Evolutionary conservation across 805 yeast genomes (phyloP), one percentile per base, ranked within the genome.

Genomic region (Teunomyces cretensis): DNA sequence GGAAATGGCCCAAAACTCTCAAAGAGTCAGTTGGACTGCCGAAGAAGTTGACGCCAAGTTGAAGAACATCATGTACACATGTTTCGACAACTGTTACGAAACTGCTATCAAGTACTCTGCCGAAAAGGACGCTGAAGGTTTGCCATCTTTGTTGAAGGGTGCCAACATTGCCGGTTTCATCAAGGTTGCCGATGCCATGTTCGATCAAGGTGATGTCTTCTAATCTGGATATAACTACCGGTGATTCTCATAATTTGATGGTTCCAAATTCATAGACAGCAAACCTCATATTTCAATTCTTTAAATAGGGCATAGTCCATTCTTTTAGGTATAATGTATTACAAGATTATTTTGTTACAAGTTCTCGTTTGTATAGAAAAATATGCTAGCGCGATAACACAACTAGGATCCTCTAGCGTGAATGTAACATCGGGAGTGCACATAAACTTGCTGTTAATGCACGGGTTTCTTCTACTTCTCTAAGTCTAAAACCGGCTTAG

Each of bases 1-100:
- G 57, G 99, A 92, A 80, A 94, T 92, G 99, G 97, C 98, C 55
- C 99, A 92, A 79, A 94, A 92, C 88, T 88, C 97, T 48, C 95
- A 86, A 69, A 87, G 97, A 79, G 81, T 83, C 56, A 72, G 75
- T 56, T 94, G 98, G 97, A 80, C 96, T 53, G 60, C 83, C 49
- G 97, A 90, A 78, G 89, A 88, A 76, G 98, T 92, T 60, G 98
- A 92, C 72, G 68, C 71, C 52, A 90, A 88, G 74, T 83, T 92
- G 67, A 89, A 90, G 84, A 80, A 79, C 66, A 92, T 94, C 70
- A 92, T 92, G 98, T 78, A 83, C 68, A 83, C 79, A 68, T 88
- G 97, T 77, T 92, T 92, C 83, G 78, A 88, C 70, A 87, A 84
- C 80, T 92, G 97, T 74, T 84, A 89, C 76, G 79, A 81, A 57